Conservation (phyloP, 1,284 basidiomycete genomes). For the Cryptococcus hybrid region DNA sequence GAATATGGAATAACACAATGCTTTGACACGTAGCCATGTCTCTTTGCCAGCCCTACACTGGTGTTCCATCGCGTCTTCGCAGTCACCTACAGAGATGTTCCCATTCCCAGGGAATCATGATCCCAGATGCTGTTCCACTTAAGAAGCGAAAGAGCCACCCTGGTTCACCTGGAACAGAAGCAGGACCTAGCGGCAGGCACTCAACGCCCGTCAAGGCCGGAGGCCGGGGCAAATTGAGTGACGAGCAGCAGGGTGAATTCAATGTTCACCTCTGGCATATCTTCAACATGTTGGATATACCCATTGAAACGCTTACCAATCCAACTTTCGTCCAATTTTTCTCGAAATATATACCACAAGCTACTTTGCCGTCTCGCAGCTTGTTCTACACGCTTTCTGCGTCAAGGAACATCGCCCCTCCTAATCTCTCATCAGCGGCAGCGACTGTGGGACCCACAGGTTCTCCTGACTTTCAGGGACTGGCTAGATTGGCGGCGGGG, state of each 20-base stretch:
- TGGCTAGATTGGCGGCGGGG: neutral
- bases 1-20: neutral
- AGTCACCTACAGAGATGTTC: neutral
- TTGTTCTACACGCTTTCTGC: conserved; percentile 1
- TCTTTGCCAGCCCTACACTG: neutral
- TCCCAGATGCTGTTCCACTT: neutral
- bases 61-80: conserved; percentile 1
- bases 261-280: conserved; percentile 3
- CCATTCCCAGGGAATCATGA: neutral
- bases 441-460: neutral
- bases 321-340: neutral
- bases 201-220: neutral
- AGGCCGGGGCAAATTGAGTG: neutral
- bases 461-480: conserved; percentile 1
- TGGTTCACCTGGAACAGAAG: neutral
- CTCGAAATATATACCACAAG: neutral
- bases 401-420: neutral
- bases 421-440: neutral
- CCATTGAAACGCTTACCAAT: neutral
- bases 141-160: neutral
- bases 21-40: conserved; percentile 1
- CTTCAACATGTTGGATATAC: neutral
- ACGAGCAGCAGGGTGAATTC: conserved; percentile 2
- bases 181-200: neutral
- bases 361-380: neutral